A percentile compares a stretch with the other conserved stretches of the same genome.
Conservation (phyloP, 192 early-diverging fungal species). For the Coemansia sp. region DNA sequence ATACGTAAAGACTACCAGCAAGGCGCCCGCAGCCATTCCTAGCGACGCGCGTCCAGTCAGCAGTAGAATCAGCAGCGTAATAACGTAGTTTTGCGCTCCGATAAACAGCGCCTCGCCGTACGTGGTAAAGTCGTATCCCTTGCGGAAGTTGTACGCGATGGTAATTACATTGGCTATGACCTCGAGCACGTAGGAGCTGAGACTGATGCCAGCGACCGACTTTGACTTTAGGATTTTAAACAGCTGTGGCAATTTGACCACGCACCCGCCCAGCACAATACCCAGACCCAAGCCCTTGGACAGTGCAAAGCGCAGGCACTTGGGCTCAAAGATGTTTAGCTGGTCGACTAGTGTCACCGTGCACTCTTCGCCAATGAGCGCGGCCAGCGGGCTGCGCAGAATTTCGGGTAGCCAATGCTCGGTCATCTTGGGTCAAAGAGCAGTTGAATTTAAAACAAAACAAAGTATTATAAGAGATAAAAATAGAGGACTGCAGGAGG, state of each 20-base stretch:
- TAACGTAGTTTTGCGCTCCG: constrained; percentile 80
- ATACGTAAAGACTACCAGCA: constrained; percentile 55
- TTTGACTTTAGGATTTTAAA: constrained; percentile 77
- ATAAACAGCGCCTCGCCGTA: constrained; percentile 88
- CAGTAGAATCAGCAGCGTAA: constrained; percentile 69
- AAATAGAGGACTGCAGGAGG: neutral
- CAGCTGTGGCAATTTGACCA: constrained; percentile 97
- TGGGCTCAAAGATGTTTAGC: constrained; percentile 68
- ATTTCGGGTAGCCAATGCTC: constrained; percentile 61
- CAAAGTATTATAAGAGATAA: neutral
- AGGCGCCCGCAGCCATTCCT: constrained; percentile 23
- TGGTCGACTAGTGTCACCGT: constrained; percentile 72
- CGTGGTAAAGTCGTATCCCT: constrained; percentile 86
- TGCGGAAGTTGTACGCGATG: constrained; percentile 86
- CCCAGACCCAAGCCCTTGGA: constrained; percentile 93
- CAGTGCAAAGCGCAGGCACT: constrained; percentile 80
- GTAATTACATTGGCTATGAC: constrained; percentile 76
- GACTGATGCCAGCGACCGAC: constrained; percentile 81
- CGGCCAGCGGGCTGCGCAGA: constrained; percentile 64
- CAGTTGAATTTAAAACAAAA: neutral
- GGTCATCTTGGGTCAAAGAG: constrained; percentile 16
- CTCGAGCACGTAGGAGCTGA: constrained; percentile 82
- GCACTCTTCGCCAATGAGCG: constrained; percentile 84
- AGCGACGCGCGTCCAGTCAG: constrained; percentile 57
- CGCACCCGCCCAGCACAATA: constrained; percentile 91